Evolutionary conservation across 352 stramenopile species (phyloP), one percentile per base, ranked within the genome.

Genomic region (Aphanomyces stellatus): DNA sequence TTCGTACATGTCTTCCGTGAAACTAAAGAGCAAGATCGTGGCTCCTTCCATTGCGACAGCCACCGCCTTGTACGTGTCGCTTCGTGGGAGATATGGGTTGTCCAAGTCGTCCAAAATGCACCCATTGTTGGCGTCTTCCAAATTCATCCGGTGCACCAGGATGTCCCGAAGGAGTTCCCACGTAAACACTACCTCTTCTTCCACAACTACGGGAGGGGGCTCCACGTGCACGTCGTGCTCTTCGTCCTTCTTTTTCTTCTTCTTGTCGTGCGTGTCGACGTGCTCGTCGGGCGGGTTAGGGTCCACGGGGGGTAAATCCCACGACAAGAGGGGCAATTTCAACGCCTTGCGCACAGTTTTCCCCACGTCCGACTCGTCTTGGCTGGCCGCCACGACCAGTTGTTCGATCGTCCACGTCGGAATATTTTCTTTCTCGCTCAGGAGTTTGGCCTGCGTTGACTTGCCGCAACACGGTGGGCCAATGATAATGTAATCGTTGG

Each of bases 401-500:
- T 83, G 75, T 59, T 96, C 82, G 49, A 97, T 84, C 2, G 70
- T 89, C 76, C 88, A 88, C 4, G 88, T 69, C 17, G 19, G 24
- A 13, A 94, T 19, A 25, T 78, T 76, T 69, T 96, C 81, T 10
- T 88, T 88, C 34, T 95, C 74, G 6, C 75, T 82, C 6, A 97
- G 71, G 43, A 90, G 68, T 28, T 76, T 75, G 24, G 87, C 85
- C 22, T 95, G 81, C 4, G 88, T 93, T 5, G 82, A 85, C 31
- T 91, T 93, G 2, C 90, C 89, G 24, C 75, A 91, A 6, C 75
- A 72, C 24, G 85, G 78, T 24, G 89, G 88, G 0, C 90, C 89
- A 4, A 95, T 49, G 17, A 97, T 57, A 57, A 97, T 72, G 64
- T 94, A 90, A 64, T 97, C 88, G 24, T 82, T 53, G 10, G 76